Base-by-base conservation (phyloP, 257 asterid genomes). In the Solanum bukasovii region DNA sequence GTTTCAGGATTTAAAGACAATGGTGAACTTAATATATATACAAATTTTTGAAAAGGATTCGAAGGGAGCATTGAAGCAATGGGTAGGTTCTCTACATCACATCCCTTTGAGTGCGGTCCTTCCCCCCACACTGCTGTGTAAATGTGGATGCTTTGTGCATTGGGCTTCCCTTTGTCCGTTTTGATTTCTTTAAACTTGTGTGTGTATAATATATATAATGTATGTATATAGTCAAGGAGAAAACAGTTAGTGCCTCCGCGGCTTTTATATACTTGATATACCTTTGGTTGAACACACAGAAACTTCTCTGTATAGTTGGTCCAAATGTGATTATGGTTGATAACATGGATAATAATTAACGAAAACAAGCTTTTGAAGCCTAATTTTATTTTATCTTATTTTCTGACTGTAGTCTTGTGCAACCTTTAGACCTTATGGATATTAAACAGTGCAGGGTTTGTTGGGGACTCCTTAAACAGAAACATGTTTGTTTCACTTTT, bases 381-480 rank as follows among this genome's bases (percentile, higher is more conserved):
- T 20, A 78, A 4, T 16, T 46, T 37, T 8, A 78, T 25, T 35
- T 34, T 85, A 56, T n/a, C 37, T 49, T 18, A 10, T 33, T 82
- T 44, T 29, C 12, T 25, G 65, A 67, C 71, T 27, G 71, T 89
- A 74, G 27, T 81, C 20, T 46, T 27, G 86, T 88, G 87, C 91
- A 85, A 83, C 83, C 38, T 89, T 88, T 91, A 90, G 92, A 87
- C 86, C 92, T 94, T 72, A 93, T 89, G 86, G 88, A 87, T 88
- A 56, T 85, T 91, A 70, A 89, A 90, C 92, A 93, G 90, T 93
- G 97, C 99, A 97, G 99, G 99, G 82, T 97, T 97, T 91, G 93
- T 97, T 84, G 99, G 99, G 89, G 99, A 97, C 89, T 97, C 99
- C 85, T 92, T 97, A 94, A 97, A 96, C 73, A 92, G 99, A 87